These are phyloP conservation scores for Osmanthus fragrans DNA, from an alignment of 257 asterid species.

Conservation along the genomic window DNA sequence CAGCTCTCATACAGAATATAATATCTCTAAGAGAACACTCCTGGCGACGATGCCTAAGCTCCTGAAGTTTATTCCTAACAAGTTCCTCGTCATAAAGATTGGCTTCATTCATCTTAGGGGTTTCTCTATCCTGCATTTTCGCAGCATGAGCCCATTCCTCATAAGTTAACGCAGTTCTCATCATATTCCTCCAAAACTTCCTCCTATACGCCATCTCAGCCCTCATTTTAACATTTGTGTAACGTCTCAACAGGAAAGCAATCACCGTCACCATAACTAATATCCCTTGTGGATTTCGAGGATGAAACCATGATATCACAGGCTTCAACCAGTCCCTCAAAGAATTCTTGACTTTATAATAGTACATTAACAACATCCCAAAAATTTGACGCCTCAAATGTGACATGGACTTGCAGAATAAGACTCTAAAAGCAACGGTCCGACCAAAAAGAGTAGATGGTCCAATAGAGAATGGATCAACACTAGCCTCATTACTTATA, in stretches of 20 bases:
- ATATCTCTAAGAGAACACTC: conserved; percentile 91
- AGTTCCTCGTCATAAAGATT: conserved; percentile 89
- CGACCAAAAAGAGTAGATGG: conserved; percentile 84
- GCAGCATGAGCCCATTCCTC: conserved; percentile 99
- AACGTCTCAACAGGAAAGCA: conserved; percentile 77
- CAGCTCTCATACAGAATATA: conserved; percentile 90
- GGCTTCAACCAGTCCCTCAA: conserved; percentile 52
- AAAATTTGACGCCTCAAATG: conserved; percentile 63
- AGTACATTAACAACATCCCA: conserved; percentile 33
- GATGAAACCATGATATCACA: conserved; percentile 76
- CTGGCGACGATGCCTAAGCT: conserved; percentile 80
- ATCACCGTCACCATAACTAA: conserved; percentile 64
- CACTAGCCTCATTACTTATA: conserved; percentile 85
- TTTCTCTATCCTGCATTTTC: conserved; percentile 82
- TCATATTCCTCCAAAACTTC: conserved; percentile 95
- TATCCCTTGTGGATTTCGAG: conserved; percentile 93
- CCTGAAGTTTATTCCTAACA: conserved; percentile 76
- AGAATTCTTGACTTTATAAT: conserved; percentile 38
- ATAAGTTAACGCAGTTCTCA: conserved; percentile 82
- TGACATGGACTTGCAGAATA: conserved; percentile 78
- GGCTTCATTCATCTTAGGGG: conserved; percentile 65
- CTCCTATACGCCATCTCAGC: conserved; percentile 93
- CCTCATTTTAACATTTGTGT: conserved; percentile 68
- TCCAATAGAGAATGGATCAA: conserved; percentile 84
- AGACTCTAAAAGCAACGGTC: conserved; percentile 72